Percentiles rank a stretch among this genome's conserved stretches.
Conservation (phyloP, 345 rosid species). For the Brassica cretica region DNA sequence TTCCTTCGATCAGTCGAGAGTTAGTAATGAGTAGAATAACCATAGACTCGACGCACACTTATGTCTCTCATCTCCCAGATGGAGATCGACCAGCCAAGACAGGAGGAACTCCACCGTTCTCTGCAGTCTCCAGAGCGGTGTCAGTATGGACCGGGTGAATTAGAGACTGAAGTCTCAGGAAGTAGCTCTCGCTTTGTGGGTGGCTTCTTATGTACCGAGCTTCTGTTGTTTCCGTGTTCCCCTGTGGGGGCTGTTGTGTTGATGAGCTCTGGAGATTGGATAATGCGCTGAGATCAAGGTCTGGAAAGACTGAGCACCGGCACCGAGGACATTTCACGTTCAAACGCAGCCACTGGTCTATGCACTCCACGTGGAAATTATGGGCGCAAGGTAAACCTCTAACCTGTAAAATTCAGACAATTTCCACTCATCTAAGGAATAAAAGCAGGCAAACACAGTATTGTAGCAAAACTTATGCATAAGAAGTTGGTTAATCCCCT, state of each 20-base stretch:
- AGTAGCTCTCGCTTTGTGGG: conserved; percentile 76
- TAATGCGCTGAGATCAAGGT: conserved; percentile 92
- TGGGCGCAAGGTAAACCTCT: conserved; percentile 99
- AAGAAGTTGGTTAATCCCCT: not conserved
- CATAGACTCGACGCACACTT: conserved; percentile 12
- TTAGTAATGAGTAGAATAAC: not conserved
- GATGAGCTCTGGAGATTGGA: conserved; percentile 62
- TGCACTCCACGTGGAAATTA: conserved; percentile 96
- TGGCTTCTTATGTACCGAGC: conserved; percentile 61
- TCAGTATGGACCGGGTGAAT: conserved; percentile 62
- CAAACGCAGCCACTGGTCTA: conserved; percentile 91
- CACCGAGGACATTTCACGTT: conserved; percentile 98
- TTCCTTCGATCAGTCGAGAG: conserved; percentile 14
- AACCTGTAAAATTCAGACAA: conserved; percentile 57
- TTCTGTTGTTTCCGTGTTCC: conserved; percentile 46
- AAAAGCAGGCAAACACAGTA: not conserved
- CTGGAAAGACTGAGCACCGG: conserved; percentile 92
- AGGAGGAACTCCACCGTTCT: conserved; percentile 37
- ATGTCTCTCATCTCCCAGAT: conserved; percentile 28
- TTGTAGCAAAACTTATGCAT: conserved; percentile 2
- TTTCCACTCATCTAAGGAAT: conserved; percentile 6
- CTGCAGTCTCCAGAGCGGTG: conserved; percentile 35
- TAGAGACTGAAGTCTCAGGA: conserved; percentile 64
- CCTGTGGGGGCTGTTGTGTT: conserved; percentile 16
- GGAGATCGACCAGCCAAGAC: conserved; percentile 7